These are phyloP conservation scores for Calonectria multiphialidica DNA, from an alignment of 2,329 filamentous ascomycete genomes.

Conservation along the genomic window DNA sequence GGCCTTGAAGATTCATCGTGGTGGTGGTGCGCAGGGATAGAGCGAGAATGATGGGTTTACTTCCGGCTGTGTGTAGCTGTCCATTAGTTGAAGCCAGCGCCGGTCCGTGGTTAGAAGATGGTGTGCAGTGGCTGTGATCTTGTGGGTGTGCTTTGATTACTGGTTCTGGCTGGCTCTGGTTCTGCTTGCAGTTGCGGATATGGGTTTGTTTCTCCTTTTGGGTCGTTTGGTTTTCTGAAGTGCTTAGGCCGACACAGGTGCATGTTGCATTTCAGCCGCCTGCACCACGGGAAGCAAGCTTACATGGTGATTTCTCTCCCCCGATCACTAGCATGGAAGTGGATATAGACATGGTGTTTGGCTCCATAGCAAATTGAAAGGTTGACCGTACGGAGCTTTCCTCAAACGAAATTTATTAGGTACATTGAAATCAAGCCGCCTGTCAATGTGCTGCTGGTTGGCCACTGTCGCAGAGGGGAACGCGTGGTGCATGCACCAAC, in stretches of 20 bases:
- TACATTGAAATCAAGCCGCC: background rate
- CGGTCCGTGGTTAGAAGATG: background rate
- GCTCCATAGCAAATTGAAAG: background rate
- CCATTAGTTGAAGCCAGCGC: background rate
- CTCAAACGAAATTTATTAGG: background rate
- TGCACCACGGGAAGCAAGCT: background rate
- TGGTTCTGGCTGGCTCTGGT: background rate
- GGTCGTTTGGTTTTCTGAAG: background rate
- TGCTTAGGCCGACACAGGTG: background rate
- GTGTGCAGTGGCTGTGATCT: conserved; percentile 8
- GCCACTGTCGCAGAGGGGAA: conserved; percentile 18
- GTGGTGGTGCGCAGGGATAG: background rate
- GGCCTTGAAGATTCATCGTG: background rate
- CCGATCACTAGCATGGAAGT: background rate
- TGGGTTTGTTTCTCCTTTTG: background rate
- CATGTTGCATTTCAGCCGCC: background rate
- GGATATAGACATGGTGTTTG: background rate
- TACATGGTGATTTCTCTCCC: background rate
- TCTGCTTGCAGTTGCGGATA: background rate
- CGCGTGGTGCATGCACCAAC: conserved; percentile 35
- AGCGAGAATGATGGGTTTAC: background rate
- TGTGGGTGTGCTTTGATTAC: conserved; percentile 9
- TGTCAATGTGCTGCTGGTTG: background rate
- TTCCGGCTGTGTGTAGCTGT: background rate
- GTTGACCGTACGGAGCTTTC: background rate